Conservation (phyloP, 2,329 filamentous ascomycete species). For the Xylogone sp. region DNA sequence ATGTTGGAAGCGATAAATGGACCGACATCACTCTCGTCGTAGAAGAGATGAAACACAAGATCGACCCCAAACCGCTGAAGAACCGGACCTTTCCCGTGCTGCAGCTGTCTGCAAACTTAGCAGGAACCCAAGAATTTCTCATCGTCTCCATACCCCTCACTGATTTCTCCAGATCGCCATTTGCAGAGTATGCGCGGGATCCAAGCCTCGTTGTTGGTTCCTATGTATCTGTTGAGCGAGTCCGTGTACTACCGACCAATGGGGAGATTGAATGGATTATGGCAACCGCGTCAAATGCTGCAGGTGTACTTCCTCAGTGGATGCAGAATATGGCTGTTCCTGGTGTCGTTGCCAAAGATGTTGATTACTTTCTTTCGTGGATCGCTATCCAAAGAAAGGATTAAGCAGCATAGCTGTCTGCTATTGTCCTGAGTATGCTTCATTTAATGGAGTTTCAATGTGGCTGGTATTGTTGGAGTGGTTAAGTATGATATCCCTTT, state of each 20-base stretch:
- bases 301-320: constrained; percentile 61
- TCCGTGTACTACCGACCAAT: constrained; percentile 31
- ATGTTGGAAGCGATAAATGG: constrained; percentile 38
- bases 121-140: constrained; percentile 44
- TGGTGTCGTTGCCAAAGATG: constrained; percentile 65
- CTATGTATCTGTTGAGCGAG: constrained; percentile 64
- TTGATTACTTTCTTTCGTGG: constrained; percentile 65
- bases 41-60: constrained; percentile 62
- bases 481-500: too few relatives aligned
- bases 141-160: constrained; percentile 53
- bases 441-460: too few relatives aligned
- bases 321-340: constrained; percentile 63
- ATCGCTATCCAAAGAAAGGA: constrained; percentile 30
- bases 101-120: constrained; percentile 50
- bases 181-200: constrained; percentile 32
- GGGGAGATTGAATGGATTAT: constrained; percentile 68
- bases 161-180: constrained; percentile 34
- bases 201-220: constrained; percentile 50
- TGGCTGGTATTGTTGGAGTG: too few relatives aligned
- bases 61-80: constrained; percentile 53
- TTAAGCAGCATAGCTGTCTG: not conserved
- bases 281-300: constrained; percentile 70
- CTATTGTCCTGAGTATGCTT: not conserved
- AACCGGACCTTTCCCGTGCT: constrained; percentile 65
- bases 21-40: constrained; percentile 45